Conservation (phyloP, 2,329 filamentous ascomycete species). For the Trichophyton benhamiae region DNA sequence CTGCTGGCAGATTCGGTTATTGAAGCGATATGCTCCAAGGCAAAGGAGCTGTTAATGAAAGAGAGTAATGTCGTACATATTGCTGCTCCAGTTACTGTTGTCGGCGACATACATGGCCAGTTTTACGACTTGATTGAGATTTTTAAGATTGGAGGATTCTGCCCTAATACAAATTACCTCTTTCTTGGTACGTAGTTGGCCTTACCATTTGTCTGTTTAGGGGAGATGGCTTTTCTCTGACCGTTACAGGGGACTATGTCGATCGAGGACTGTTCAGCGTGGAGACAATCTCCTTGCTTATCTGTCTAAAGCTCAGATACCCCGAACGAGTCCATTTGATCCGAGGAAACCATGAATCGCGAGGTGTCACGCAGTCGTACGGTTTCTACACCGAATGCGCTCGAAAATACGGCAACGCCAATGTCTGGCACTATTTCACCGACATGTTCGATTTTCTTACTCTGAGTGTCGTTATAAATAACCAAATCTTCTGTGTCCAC, state of each 20-base stretch:
- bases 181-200: conserved; percentile 59
- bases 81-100: conserved; percentile 85
- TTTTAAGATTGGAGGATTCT: conserved; percentile 94
- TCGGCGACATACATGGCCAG: conserved; percentile 96
- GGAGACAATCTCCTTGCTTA: conserved; percentile 93
- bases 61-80: conserved; percentile 99
- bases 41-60: conserved; percentile 97
- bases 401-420: conserved; percentile 95
- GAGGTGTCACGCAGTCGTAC: conserved; percentile 96
- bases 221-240: neutral
- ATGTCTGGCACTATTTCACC: conserved; percentile 98
- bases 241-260: conserved; percentile 71
- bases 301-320: conserved; percentile 94
- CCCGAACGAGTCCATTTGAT: conserved; percentile 91
- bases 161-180: conserved; percentile 94
- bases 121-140: conserved; percentile 99
- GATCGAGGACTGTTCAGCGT: conserved; percentile 98
- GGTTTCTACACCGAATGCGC: conserved; percentile 98
- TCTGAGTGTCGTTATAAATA: conserved; percentile 91
- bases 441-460: conserved; percentile 99
- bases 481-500: conserved; percentile 98
- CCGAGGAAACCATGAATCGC: conserved; percentile 93
- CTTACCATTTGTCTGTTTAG: neutral
- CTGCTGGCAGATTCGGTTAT: conserved; percentile 94
- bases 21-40: conserved; percentile 98